Evolutionary conservation across 2,329 filamentous ascomycete species (phyloP), one percentile per base, ranked within the genome.

Genomic region (Colletotrichum sp.): DNA sequence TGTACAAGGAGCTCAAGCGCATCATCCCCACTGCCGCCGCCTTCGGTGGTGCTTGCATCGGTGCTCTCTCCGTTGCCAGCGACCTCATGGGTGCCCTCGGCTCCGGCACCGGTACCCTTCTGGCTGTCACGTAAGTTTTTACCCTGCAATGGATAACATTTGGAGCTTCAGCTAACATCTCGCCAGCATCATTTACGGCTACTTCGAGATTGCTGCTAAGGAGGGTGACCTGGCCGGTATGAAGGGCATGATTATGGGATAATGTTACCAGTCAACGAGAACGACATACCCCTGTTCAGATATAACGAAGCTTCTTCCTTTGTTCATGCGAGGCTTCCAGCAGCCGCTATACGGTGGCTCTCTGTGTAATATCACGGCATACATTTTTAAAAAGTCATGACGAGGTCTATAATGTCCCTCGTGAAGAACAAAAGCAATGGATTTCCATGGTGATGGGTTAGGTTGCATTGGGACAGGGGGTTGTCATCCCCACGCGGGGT

Each of bases 1-100:
- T 99, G 97, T 99, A 99, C 93, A 98, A 98, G 91, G 97, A 99
- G 89, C 93, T 99, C 79, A 99, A 99, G 95, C 95, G 97, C 83
- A 97, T 99, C 82, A 99, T 99, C 80, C 98, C 97, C 79, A 99
- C 97, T 77, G 98, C 97, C 78, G 97, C 97, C 79, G 97, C 98
- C 82, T 99, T 99, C 80, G 97, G 98, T 87, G 97, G 97, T 91
- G 97, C 97, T 80, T 99, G 96, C 90, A 99, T 99, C 89, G 97
- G 97, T 90, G 96, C 95, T 81, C 93, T 99, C 79, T 99, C 96
- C 69, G 96, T 99, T 83, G 93, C 95, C 83, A 98, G 95, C 85
- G 97, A 99, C 87, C 93, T 99, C 79, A 93, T 99, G 87, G 97
- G 97, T 81, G 97, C 98, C 83, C 92, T 99, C 69, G 97, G 97